Conservation (phyloP, 2,329 filamentous ascomycete species). For the Harringtonia lauricola region DNA sequence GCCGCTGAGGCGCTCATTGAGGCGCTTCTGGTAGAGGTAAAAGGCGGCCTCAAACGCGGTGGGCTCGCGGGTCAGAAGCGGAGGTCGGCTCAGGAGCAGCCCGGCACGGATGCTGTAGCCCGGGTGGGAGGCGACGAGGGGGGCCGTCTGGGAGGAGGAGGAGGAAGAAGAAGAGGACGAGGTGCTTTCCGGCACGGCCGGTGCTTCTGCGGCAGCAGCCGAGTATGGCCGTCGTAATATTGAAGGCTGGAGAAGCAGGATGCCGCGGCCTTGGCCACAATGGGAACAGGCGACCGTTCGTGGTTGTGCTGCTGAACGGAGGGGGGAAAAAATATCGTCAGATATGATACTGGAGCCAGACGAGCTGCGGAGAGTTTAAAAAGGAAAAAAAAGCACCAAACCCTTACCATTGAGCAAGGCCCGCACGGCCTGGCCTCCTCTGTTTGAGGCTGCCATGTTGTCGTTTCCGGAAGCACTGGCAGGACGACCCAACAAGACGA, state of each 20-base stretch:
- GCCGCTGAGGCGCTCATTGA: conserved; percentile 83
- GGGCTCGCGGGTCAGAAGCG: conserved; percentile 72
- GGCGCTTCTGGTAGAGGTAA: conserved; percentile 93
- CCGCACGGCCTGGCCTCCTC: conserved; percentile 39
- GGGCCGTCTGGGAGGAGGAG: conserved; percentile 10
- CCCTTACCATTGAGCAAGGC: conserved; percentile 36
- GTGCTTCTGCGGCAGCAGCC: conserved; percentile 17
- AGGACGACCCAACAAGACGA: not conserved
- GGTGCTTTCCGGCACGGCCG: conserved; percentile 10
- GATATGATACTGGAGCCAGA: no score
- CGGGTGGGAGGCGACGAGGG: conserved; percentile 2
- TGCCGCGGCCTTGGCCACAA: conserved; percentile 17
- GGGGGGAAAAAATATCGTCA: not conserved
- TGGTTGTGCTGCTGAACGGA: conserved; percentile 1
- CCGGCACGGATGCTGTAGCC: conserved; percentile 47
- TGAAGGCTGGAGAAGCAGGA: not conserved
- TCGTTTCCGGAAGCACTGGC: not conserved
- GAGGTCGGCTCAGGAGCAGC: conserved; percentile 78
- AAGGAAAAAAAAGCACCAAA: not conserved
- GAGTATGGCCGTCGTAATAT: conserved; percentile 21
- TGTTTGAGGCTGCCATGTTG: conserved; percentile 45
- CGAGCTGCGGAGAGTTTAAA: not conserved
- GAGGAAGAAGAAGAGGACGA: not conserved
- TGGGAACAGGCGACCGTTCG: conserved; percentile 16
- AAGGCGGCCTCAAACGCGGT: conserved; percentile 85